Evolutionary conservation across 2,329 filamentous ascomycete genomes (phyloP), one percentile per base, ranked within the genome.

Genomic region (Endocalyx cinctus): DNA sequence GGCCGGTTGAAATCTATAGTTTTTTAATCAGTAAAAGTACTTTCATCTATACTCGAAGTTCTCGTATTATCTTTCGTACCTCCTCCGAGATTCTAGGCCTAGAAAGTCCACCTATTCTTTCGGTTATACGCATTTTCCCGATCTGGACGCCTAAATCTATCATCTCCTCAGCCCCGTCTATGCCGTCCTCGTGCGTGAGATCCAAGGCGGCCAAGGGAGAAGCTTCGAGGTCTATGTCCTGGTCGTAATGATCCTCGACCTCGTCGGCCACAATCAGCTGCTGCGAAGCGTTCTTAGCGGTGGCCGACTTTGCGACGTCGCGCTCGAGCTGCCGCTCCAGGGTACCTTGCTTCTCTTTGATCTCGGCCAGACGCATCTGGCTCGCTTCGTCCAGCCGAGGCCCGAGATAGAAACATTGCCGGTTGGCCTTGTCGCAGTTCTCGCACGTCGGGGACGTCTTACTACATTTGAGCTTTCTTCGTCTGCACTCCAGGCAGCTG

Each of bases 381-480:
- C 77, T 77, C 6, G 75, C 76, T 39, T 82, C 72, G 55, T 87
- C 83, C n/a, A 84, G 64, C 15, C 78, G 72, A 1, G 78, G 73
- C 3, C 78, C 75, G 22, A 87, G 68, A 51, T 84, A 86, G 23
- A 84, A 52, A 46, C 74, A 78, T 14, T 74, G 70, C 16, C 71
- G 65, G 15, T 56, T 63, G 19, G 70, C 69, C 46, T 72, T 73
- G 42, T 61, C 62, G 57, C 79, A 83, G 57, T 85, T 85, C 43
- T 69, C 69, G 54, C 84, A 90, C 39, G 85, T 82, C 31, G 82
- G 72, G 14, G 57, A 68, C 60, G 52, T 54, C 53, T 85, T 87
- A 63, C 86, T 81, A 62, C 85, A 90, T 56, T 84, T 86, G 35
- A 88, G 66, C 60, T 90, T 90, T 25, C 85, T 74, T 15, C 83